Evolutionary conservation across 805 yeast genomes (phyloP), one percentile per base, ranked within the genome.

Genomic region (Metahyphopichia silvanorum): DNA sequence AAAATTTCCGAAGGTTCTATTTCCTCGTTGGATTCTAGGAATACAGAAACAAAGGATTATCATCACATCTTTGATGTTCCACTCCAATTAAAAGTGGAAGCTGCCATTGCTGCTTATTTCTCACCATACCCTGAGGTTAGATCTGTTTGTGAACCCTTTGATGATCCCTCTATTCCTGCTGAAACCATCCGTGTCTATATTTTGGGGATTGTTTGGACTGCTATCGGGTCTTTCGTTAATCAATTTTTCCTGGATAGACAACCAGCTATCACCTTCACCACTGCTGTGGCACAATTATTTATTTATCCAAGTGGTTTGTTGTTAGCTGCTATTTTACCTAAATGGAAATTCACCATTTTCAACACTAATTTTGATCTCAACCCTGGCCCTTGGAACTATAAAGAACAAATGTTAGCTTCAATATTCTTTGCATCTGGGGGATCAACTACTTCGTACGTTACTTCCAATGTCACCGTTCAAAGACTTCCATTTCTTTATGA

Each of bases 331-430:
- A 55, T 60, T 14, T 35, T 67, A 12, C 75, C 76, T 4, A 65
- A 69, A 33, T 47, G 47, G 47, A 42, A 33, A 23, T 44, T 32
- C 40, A 46, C 38, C 54, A 52, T 40, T 22, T 48, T 34, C 42
- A 41, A 32, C 32, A 15, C 22, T 18, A 14, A 9, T 5, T 11
- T 35, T 14, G 25, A 28, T 21, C 12, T 28, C 2, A 37, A 30
- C 15, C 37, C 37, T 14, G 40, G 40, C 13, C 29, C 33, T n/a
- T 34, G 83, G 81, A 59, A 66, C 17, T 63, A 53, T 40, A 79
- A 79, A 48, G 86, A 79, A 46, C 86, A 80, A 51, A 76, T 78
- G 79, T 64, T 81, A 37, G 64, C 81, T 1, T 74, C 86, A 5
- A 47, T 68, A 19, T 16, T 16, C 13, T 60, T 45, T 42, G 45